These are phyloP conservation scores for Kwoniella bestiolae DNA, from an alignment of 768 basidiomycete genomes.

Conservation along the genomic window DNA sequence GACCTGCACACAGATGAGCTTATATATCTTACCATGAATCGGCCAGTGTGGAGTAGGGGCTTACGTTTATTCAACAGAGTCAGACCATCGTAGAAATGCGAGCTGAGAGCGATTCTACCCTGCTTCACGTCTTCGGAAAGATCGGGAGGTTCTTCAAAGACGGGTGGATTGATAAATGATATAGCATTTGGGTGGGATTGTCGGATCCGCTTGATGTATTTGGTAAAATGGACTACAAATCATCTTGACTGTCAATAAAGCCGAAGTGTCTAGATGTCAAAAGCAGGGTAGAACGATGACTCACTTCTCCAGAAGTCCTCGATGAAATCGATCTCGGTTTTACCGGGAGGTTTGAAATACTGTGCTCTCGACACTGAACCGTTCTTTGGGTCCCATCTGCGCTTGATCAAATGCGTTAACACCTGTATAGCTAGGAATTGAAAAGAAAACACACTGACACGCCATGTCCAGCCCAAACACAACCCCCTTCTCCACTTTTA, in stretches of 20 bases:
- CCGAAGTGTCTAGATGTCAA: too few species aligned
- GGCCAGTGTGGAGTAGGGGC: conserved; percentile 7
- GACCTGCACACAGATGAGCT: neutral
- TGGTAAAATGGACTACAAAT: conserved; percentile 35
- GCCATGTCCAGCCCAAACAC: conserved; percentile 51
- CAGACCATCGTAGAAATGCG: conserved; percentile 93
- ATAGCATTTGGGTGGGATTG: conserved; percentile 77
- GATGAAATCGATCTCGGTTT: conserved; percentile 66
- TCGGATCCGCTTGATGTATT: conserved; percentile 59
- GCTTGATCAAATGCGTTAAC: neutral
- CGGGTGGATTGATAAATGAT: conserved; percentile 87
- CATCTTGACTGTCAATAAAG: too few species aligned
- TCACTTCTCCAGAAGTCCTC: conserved; percentile 73
- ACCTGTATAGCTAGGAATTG: neutral
- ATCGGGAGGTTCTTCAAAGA: conserved; percentile 78
- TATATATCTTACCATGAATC: too few species aligned
- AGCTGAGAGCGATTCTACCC: conserved; percentile 73
- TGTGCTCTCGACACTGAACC: conserved; percentile 70
- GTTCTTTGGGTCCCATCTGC: conserved; percentile 72
- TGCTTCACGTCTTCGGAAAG: conserved; percentile 65
- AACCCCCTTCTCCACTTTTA: conserved; percentile 70
- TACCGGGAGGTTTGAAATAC: conserved; percentile 69
- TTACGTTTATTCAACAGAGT: conserved; percentile 90
- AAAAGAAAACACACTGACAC: conserved; percentile 35
- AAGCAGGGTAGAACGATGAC: too few species aligned